phyloP scores from a whole-genome alignment of 495 filamentous ascomycete genomes.

The Schizothecium vesticola region DNA sequence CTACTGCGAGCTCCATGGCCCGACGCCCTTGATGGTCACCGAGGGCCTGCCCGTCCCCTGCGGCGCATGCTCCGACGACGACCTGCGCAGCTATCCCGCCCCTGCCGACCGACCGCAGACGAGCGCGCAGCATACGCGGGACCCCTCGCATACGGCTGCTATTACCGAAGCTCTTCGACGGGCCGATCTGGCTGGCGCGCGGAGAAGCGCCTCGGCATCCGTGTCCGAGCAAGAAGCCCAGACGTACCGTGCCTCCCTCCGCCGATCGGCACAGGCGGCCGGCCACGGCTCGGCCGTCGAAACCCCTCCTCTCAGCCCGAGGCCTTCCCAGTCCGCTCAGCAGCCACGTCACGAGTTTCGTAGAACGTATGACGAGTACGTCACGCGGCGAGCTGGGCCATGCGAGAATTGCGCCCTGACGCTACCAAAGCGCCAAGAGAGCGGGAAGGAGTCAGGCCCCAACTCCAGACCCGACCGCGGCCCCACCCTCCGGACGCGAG shows the following conservation, averaged over 20 bases:
- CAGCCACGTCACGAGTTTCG: conserved; percentile 43
- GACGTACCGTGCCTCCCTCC: conserved; percentile 35
- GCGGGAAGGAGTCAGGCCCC: conserved; percentile 23
- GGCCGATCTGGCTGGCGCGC: conserved; percentile 29
- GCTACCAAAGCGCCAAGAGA: conserved; percentile 48
- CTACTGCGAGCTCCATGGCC: conserved; percentile 94
- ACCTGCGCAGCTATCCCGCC: conserved; percentile 7
- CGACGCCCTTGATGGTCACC: conserved; percentile 91
- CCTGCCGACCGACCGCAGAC: conserved; percentile 29
- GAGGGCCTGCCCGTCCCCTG: conserved; percentile 79
- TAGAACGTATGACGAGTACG: conserved; percentile 53
- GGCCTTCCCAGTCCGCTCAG: conserved; percentile 31
- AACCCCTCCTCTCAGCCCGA: conserved; percentile 61
- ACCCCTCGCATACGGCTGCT: conserved; percentile 27
- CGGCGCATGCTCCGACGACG: conserved; percentile 60
- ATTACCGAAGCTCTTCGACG: conserved; percentile 40
- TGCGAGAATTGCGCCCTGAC: conserved; percentile 61
- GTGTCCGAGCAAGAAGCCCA: conserved; percentile 38
- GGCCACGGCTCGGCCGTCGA: conserved; percentile 41
- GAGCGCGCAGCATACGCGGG: conserved; percentile 24
- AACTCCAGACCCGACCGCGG: conserved; percentile 30
- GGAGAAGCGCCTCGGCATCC: conserved; percentile 37
- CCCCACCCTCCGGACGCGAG: conserved; percentile 43
- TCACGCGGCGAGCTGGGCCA: conserved; percentile 46
- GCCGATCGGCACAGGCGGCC: conserved; percentile 25